Conservation (phyloP, 176 grass and related monocot species). For the Ensete ventricosum region DNA sequence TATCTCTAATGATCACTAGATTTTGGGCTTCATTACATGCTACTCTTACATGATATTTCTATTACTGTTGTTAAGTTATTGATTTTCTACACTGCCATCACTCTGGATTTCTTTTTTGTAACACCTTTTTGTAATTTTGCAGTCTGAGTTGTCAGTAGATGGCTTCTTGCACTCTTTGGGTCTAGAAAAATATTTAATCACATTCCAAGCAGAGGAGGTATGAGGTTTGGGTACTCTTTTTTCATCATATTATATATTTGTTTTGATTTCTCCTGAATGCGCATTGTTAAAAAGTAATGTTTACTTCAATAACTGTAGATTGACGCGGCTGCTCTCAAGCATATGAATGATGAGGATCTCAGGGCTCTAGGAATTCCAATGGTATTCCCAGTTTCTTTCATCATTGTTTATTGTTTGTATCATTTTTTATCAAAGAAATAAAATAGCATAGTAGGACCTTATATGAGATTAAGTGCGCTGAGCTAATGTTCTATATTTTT, state of each 20-base stretch:
- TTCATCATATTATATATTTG: neutral
- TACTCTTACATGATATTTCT: neutral
- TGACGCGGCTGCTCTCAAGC: conserved; percentile 87
- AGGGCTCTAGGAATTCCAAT: conserved; percentile 93
- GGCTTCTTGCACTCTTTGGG: conserved; percentile 76
- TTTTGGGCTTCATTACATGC: neutral
- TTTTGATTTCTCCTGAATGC: conserved; percentile 25
- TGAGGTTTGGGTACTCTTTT: neutral
- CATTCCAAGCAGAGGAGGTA: conserved; percentile 93
- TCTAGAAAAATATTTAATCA: conserved; percentile 81
- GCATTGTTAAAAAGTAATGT: neutral
- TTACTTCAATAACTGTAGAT: conserved; percentile 38
- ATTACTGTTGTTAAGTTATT: neutral
- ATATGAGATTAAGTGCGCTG: no score
- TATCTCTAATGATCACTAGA: neutral
- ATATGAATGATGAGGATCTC: conserved; percentile 94
- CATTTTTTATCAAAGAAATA: neutral
- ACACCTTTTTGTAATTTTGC: conserved; percentile 1
- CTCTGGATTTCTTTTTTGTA: conserved; percentile 9
- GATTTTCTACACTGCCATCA: neutral
- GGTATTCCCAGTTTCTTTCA: conserved; percentile 32
- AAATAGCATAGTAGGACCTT: no score
- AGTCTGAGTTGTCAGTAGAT: conserved; percentile 69
- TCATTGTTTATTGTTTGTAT: conserved; percentile 4
- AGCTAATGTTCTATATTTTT: neutral